Conservation (phyloP, 140 eudicot genomes). For the Flaveria floridana region DNA sequence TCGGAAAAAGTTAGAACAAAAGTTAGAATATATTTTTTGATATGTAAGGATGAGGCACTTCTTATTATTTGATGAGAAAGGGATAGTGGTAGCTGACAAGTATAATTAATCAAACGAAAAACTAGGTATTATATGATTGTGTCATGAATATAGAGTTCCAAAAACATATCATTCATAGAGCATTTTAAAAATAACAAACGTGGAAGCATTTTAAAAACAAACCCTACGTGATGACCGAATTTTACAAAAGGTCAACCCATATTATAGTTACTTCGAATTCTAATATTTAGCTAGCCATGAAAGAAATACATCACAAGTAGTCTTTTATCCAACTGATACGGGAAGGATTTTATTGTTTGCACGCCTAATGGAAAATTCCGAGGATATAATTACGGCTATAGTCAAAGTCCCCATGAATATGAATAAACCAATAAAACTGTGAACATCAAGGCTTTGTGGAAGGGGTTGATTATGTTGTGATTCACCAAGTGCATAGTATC, state of each 20-base stretch:
- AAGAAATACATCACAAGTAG: background rate
- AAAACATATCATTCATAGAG: too few species aligned
- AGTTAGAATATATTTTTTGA: too few species aligned
- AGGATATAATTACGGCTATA: constrained; percentile 20
- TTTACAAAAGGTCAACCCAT: background rate
- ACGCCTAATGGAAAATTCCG: constrained; percentile 21
- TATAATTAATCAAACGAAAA: too few species aligned
- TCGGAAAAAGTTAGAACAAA: too few species aligned
- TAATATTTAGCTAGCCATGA: background rate
- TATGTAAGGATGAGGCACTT: too few species aligned
- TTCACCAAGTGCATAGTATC: constrained; percentile 1
- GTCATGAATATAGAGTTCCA: too few species aligned
- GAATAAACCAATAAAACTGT: constrained; percentile 34
- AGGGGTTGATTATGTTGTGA: constrained; percentile 1
- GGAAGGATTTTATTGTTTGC: background rate
- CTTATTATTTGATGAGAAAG: too few species aligned
- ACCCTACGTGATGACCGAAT: too few species aligned
- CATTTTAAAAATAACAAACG: too few species aligned
- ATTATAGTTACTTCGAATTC: background rate
- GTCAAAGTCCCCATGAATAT: constrained; percentile 24
- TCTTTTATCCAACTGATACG: background rate
- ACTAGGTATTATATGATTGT: too few species aligned
- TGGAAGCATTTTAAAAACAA: too few species aligned
- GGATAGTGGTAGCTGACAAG: too few species aligned
- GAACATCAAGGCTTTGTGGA: constrained; percentile 32